A percentile compares a stretch with the other conserved stretches of the same genome.
Evolutionary conservation across 2,329 filamentous ascomycete species (phyloP).

Genomic region (Phyllosticta citriasiana): DNA sequence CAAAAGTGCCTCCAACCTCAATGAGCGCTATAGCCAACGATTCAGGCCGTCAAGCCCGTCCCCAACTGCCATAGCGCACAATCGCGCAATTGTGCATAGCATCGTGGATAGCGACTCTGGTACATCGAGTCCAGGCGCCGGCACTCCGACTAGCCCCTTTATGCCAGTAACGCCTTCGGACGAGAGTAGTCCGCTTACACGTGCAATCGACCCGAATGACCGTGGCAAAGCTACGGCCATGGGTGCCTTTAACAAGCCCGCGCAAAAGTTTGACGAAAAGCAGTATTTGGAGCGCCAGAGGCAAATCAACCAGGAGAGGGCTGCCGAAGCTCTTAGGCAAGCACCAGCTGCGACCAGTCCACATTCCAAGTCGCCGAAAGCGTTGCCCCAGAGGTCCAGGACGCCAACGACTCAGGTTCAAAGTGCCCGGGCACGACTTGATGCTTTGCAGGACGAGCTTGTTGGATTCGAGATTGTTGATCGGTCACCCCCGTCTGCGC

Average conservation of each 20-base stretch:
- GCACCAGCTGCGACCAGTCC: too few species aligned
- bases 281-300: constrained; percentile 75
- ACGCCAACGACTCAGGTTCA: not conserved
- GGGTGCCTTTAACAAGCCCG: constrained; percentile 62
- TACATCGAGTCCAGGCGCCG: constrained; percentile 30
- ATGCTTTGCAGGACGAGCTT: not conserved
- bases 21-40: constrained; percentile 34
- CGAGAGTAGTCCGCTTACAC: constrained; percentile 51
- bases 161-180: constrained; percentile 61
- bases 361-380: not conserved
- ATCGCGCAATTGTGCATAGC: constrained; percentile 5
- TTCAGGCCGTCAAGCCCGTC: constrained; percentile 39
- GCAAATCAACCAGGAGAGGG: constrained; percentile 60
- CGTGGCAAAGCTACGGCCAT: constrained; percentile 71
- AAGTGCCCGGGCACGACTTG: not conserved
- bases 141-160: constrained; percentile 28
- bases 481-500: constrained; percentile 11
- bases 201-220: constrained; percentile 63
- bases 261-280: constrained; percentile 69
- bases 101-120: constrained; percentile 22
- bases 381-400: not conserved
- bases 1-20: constrained; percentile 38
- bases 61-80: constrained; percentile 16
- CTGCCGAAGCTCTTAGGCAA: not conserved
- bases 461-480: not conserved